Evolutionary conservation across 805 yeast genomes (phyloP), one percentile per base, ranked within the genome.

Genomic region (Phaffomyces thermotolerans): DNA sequence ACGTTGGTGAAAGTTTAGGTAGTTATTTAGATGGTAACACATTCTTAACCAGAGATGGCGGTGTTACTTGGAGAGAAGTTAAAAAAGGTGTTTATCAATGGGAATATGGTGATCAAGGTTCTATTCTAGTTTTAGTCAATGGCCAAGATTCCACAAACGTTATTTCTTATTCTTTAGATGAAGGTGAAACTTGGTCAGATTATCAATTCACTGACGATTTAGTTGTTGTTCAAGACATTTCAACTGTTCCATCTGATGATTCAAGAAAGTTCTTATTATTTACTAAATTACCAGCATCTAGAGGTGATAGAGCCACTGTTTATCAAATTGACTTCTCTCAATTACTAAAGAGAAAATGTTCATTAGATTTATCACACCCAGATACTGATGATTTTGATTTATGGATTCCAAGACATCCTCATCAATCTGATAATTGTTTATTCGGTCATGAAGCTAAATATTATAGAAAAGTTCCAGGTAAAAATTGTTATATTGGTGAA

Each of bases 51-150:
- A 69, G 74, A n/a, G 98, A 93, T 64, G 99, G 93, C 2, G 99
- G 99, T 45, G 66, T 79, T 14, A 75, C 89, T 4, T 93, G 98
- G 98, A 76, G 63, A 41, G 95, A 87, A 62, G 68, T 91, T 25
- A 71, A 65, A 46, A 78, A 82, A 47, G 93, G 95, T 4, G 73
- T 78, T 1, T 75, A 77, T 53, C 83, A 84, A 76, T 93, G 98
- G 98, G 98, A 90, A 63, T 93, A 72, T 62, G 98, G 98, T 49
- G 99, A 93, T 62, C 85, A 87, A 51, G 99, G 99, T 15, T 81
- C 95, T 1, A 74, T 93, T 31, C 64, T 93, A 40, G 87, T 87
- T 1, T 60, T 90, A 40, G 91, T 84, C 2, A 71, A 79, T 34
- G 77, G 75, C 6, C 67, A 63, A 4, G 79, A 75, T 27, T 65